Base-by-base conservation (phyloP, 805 yeast genomes). In the Yamadazyma ubonensis region DNA sequence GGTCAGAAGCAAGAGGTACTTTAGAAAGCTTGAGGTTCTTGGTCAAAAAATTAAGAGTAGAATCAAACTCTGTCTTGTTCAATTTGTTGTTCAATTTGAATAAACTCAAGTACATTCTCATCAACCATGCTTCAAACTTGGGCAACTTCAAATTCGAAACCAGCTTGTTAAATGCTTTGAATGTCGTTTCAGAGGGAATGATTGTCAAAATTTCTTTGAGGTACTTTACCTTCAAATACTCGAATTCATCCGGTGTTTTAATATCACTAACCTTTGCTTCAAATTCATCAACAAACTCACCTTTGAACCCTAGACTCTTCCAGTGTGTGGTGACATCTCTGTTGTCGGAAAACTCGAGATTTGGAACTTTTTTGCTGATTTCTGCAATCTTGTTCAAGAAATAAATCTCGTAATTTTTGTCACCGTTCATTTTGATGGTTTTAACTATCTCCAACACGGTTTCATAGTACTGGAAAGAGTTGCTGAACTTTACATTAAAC, bases 251-350 rank as follows among this genome's bases (percentile, higher is more conserved):
- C 10, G 33, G 27, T 10, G 19, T 29, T 39, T 31, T 27, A 31
- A 26, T 15, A 31, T 35, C 29, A 23, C 19, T 19, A 17, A 29
- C 22, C 36, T 42, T 2, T 61, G 63, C n/a, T 63, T 39, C 41
- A 33, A 45, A 21, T n/a, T 33, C 19, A 6, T 21, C 29, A 14
- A 36, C 40, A 34, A 41, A 37, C 12, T 36, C 32, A 15, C 36
- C 7, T 21, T 19, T 18, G 33, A 54, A 10, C 75, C 79, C 50
- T 20, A 47, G 33, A 25, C 73, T 60, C 38, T 75, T 73, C 77
- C 80, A 79, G 35, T 80, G 63, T 8, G 77, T 71, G 5, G 57
- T 62, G 39, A 64, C 58, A 51, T 86, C 93, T 40, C 91, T 69
- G 48, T 81, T 82, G 53, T 86, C 91, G 2, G 33, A 10, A 1